Base-by-base conservation (phyloP, 306 rosid species). In the Cicer judaicum region DNA sequence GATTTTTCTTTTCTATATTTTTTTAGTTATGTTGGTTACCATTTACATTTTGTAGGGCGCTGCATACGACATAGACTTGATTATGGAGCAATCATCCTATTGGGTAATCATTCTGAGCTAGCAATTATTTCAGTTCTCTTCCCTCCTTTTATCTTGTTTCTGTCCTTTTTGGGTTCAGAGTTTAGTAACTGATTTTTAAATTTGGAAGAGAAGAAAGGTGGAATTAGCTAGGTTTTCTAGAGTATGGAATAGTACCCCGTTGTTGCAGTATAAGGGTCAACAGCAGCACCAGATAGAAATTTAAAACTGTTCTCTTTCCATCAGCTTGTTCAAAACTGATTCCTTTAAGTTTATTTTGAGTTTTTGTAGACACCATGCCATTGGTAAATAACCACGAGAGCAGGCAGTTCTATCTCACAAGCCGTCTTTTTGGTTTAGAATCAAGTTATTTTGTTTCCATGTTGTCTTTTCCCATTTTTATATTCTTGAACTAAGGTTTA, bases 21-120 rank as follows among this genome's bases (percentile, higher is more conserved):
- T 43, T 44, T 44, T 12, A 18, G 19, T 63, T 70, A 69, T 62
- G 29, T 29, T 67, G 69, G 76, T 47, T 65, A 19, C 70, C 48
- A 61, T 79, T 75, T 67, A 19, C 39, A 70, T 80, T 82, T 70
- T 77, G 64, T 39, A 93, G 98, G 98, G 79, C 90, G 98, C 62
- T 93, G 97, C 82, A 93, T 93, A 71, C 89, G 98, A 19, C 98
- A 93, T 78, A 87, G 64, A 79, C 87, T 84, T 85, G 97, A 93
- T 78, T 91, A 91, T 79, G 98, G 98, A 85, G 98, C 97, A 63
- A 84, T 93, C 79, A 86, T 93, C 70, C 69, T 93, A 49, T 78
- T 93, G 82, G 98, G 98, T 93, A 88, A 82, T 48, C 54, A 19
- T 78, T 74, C 70, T 59, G 57, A 71, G 72, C 75, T 80, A 75